Percentiles rank a stretch among this genome's conserved stretches.
Conservation (phyloP, 768 basidiomycete genomes). For the Sarcodon aspratus region DNA sequence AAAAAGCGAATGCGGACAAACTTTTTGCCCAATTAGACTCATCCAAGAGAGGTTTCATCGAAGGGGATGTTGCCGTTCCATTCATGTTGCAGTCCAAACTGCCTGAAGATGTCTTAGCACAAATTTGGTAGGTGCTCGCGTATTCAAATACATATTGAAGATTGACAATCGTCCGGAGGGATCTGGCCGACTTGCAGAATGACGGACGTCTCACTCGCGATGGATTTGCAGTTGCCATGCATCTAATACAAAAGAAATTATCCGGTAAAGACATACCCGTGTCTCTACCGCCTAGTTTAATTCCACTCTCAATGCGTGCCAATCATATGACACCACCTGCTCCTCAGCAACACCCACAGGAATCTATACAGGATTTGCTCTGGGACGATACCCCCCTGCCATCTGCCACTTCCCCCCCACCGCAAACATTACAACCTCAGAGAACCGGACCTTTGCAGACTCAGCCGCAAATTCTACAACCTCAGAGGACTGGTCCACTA, state of each 20-base stretch:
- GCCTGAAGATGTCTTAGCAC: conserved; percentile 74
- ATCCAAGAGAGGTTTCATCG: conserved; percentile 66
- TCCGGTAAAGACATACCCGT: conserved; percentile 68
- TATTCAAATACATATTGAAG: background rate
- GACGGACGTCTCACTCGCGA: conserved; percentile 82
- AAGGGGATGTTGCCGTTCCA: conserved; percentile 89
- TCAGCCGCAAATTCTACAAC: conserved; percentile 14
- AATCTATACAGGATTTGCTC: conserved; percentile 32
- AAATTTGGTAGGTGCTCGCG: conserved; percentile 64
- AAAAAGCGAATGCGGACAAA: conserved; percentile 68
- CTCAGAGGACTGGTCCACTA: conserved; percentile 4
- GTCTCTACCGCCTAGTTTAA: conserved; percentile 55
- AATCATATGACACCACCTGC: conserved; percentile 25
- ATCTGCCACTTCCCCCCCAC: conserved; percentile 19
- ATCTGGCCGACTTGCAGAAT: conserved; percentile 81
- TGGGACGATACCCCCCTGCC: conserved; percentile 30
- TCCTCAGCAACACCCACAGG: conserved; percentile 23
- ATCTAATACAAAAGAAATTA: conserved; percentile 82
- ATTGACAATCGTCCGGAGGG: conserved; percentile 43
- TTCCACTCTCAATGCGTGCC: conserved; percentile 74
- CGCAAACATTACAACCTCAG: conserved; percentile 28
- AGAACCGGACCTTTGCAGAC: conserved; percentile 19
- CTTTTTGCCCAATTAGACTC: conserved; percentile 80
- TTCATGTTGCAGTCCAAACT: conserved; percentile 91
- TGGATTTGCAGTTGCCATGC: conserved; percentile 92